Evolutionary conservation across 345 rosid species (phyloP).

Genomic region (Eucalyptus urophylla): DNA sequence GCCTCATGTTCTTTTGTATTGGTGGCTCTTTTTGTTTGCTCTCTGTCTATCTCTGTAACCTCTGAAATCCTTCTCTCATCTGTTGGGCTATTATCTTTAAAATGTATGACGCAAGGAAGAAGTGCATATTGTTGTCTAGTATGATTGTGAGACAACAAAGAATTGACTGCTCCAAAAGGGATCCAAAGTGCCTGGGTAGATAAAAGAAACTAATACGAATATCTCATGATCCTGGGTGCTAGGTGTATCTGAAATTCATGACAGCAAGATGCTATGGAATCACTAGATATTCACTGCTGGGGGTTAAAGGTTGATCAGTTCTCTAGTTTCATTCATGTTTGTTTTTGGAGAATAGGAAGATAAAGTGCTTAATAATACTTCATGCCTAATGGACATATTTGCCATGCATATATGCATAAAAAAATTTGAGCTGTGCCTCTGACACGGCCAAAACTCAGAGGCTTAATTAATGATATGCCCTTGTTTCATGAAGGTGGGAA

Average conservation of each 20-base stretch:
- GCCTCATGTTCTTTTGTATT: background rate
- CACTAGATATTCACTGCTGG: no score
- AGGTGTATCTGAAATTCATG: no score
- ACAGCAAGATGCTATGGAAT: no score
- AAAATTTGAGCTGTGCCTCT: background rate
- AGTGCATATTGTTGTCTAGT: no score
- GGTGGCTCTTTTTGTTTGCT: background rate
- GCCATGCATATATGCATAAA: background rate
- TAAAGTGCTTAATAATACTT: background rate
- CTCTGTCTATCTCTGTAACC: background rate
- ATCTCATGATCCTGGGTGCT: no score
- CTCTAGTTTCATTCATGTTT: no score
- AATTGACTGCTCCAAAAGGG: no score
- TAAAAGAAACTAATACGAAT: no score
- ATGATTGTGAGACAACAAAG: no score
- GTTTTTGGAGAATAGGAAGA: background rate
- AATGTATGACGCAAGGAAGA: background rate
- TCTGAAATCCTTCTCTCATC: background rate
- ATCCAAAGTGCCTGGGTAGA: no score
- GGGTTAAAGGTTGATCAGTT: background rate
- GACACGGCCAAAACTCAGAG: background rate
- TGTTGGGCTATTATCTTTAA: background rate
- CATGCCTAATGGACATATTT: background rate
- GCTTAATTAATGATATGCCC: background rate
- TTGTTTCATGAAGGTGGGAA: constrained; percentile 49